These are phyloP conservation scores for Herpetomonas tarakana DNA, from an alignment of 208 protist genomes.

Conservation along the genomic window DNA sequence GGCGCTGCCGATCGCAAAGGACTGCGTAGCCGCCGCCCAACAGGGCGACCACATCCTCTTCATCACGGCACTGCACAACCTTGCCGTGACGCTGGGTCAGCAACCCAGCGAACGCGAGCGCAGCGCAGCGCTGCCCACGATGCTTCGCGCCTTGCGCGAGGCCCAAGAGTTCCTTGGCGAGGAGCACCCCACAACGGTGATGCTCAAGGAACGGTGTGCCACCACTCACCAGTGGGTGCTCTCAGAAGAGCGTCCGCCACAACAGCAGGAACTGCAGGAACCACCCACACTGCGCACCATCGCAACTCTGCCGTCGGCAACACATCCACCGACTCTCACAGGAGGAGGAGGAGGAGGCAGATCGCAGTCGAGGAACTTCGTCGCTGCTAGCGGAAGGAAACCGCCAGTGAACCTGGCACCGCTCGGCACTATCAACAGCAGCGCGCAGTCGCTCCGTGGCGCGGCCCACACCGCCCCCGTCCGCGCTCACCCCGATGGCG, in stretches of 20 bases:
- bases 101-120: conserved; percentile 39
- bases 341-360: too few species aligned
- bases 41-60: conserved; percentile 57
- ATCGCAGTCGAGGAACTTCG: neutral
- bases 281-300: neutral
- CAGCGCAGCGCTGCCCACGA: conserved; percentile 50
- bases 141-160: conserved; percentile 68
- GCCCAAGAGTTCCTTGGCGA: conserved; percentile 50
- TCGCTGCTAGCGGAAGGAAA: too few species aligned
- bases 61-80: conserved; percentile 80
- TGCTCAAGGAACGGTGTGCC: conserved; percentile 67
- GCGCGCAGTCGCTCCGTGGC: too few species aligned
- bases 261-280: neutral
- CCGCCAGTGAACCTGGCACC: conserved; percentile 3
- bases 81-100: conserved; percentile 67
- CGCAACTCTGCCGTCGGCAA: neutral
- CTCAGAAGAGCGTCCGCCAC: neutral
- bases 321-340: too few species aligned
- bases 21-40: conserved; percentile 57
- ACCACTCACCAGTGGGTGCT: conserved; percentile 32
- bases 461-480: neutral
- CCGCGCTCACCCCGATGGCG: neutral
- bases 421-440: neutral
- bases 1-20: conserved; percentile 57
- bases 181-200: conserved; percentile 61